phyloP scores from a whole-genome alignment of 164 flowering plant genomes.

The Chimonanthus praecox region DNA sequence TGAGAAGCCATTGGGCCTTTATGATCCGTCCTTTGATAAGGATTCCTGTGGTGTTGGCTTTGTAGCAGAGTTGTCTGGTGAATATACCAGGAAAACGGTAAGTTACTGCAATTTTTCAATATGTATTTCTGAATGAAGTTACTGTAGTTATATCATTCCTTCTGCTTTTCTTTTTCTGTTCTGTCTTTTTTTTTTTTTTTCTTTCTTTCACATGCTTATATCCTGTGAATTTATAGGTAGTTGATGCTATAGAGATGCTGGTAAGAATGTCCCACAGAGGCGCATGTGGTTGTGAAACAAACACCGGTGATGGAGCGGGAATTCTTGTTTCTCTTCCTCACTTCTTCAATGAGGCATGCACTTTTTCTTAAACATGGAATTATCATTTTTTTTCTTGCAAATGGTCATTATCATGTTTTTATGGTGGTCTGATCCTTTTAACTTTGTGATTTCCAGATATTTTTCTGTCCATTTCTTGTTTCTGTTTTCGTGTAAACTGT shows the following conservation, averaged over 20 bases:
- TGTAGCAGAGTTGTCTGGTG: conserved; percentile 91
- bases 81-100: conserved; percentile 82
- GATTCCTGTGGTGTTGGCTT: conserved; percentile 99
- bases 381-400: background rate
- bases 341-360: conserved; percentile 59
- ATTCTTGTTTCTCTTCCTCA: conserved; percentile 93
- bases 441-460: too few relatives aligned
- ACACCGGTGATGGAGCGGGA: conserved; percentile 99
- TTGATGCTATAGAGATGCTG: conserved; percentile 93
- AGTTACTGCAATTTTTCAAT: background rate
- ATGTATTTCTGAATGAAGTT: background rate
- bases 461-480: background rate
- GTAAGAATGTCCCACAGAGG: conserved; percentile 95
- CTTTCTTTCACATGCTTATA: background rate
- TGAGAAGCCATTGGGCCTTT: conserved; percentile 88
- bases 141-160: background rate
- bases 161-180: background rate
- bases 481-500: background rate
- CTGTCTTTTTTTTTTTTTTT: background rate
- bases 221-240: conserved; percentile 40
- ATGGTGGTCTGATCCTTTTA: background rate
- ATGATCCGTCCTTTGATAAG: conserved; percentile 84
- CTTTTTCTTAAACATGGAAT: background rate
- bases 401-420: too few relatives aligned
- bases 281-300: conserved; percentile 95